phyloP scores from a whole-genome alignment of 208 protist genomes.

The Giardia duodenalis region DNA sequence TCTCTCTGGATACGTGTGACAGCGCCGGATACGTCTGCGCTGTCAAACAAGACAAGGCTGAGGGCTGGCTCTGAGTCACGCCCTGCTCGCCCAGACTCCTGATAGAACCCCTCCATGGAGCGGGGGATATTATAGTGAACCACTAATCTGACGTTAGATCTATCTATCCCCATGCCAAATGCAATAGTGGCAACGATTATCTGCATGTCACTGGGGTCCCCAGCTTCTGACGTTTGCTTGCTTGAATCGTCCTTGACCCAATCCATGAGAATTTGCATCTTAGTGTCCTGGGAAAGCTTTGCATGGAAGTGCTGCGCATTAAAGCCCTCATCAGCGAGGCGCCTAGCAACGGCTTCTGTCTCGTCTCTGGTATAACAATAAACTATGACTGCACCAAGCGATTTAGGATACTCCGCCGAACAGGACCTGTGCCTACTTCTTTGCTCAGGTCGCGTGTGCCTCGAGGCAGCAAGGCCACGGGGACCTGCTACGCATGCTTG shows the following conservation, averaged over 20 bases:
- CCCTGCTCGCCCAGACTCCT: slow-evolving; percentile 16
- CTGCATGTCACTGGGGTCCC: not conserved
- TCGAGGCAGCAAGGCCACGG: not conserved
- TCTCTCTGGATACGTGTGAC: not conserved
- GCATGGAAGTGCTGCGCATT: not conserved
- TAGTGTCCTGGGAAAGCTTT: not conserved
- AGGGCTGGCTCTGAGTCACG: not conserved
- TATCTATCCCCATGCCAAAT: slow-evolving; percentile 19
- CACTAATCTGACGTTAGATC: not conserved
- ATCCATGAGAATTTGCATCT: not conserved
- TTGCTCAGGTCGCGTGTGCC: no score
- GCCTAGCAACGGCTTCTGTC: not conserved
- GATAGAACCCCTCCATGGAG: slow-evolving; percentile 11
- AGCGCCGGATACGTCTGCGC: not conserved
- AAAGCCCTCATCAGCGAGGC: not conserved
- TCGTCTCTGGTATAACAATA: not conserved
- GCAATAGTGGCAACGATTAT: slow-evolving; percentile 12
- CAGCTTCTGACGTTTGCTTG: not conserved
- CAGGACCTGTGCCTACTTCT: no score
- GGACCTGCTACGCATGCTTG: not conserved
- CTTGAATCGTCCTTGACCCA: not conserved
- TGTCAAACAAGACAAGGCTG: not conserved
- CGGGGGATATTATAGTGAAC: slow-evolving; percentile 12
- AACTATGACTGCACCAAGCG: not conserved
- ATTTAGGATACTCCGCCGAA: not conserved